Base-by-base conservation (phyloP, 2,329 filamentous ascomycete genomes). In the Coniochaeta prunicola region DNA sequence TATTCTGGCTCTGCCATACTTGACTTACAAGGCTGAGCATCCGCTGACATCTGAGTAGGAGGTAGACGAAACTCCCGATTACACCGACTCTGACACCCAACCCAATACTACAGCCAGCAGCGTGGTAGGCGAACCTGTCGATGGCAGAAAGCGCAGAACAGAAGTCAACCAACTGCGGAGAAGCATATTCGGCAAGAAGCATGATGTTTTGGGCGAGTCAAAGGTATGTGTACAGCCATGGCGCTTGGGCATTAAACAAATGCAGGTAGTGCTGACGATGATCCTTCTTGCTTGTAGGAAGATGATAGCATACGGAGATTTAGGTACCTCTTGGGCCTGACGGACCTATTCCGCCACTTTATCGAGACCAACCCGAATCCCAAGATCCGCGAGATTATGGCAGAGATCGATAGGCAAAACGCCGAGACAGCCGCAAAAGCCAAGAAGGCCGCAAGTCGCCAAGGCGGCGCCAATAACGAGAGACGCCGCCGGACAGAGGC, bases 341-440 rank as follows among this genome's bases (percentile, higher is more conserved):
- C 94, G 17, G 94, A 99, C 69, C 81, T 99, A 21, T 99, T 99
- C 78, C 91, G 96, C 64, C 94, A 99, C 76, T 99, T 99, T 74
- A 99, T 99, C 76, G 92, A 97, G 70, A 91, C 92, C 9, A 99
- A 97, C 70, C 93, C 92, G 5, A 92, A 99, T 69, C 93, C 94
- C 17, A 91, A 90, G 67, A 94, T 97, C 68, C 90, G 93, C 67
- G 90, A 96, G 60, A 91, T 97, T 66, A 94, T 97, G 82, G 83
- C 84, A 56, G 91, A 97, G 74, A 97, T 97, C 68, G 94, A 99
- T 74, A 88, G 91, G 53, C 92, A 96, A 71, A 96, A 97, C 71
- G 90, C 92, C 65, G 79, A 55, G n/a, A 3, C 50, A 10, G 83
- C 85, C 31, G 79, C 80, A 40, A 88, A 82, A 63, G 80, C 80